phyloP scores from a whole-genome alignment of 1,284 basidiomycete genomes.

The Peniophora sp. region DNA sequence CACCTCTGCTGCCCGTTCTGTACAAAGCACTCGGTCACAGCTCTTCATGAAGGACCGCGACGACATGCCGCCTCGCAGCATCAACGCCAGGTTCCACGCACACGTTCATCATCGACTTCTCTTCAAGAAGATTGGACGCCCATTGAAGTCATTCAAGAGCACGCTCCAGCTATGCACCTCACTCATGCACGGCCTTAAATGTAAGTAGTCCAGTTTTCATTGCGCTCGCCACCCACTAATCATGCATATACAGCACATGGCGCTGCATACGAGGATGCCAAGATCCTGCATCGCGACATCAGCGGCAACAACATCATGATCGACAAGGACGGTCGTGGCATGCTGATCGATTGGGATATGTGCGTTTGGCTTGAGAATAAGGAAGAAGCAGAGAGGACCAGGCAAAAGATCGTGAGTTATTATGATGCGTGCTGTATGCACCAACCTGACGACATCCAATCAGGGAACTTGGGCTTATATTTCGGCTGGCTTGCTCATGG shows the following conservation, averaged over 20 bases:
- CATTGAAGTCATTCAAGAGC: not conserved
- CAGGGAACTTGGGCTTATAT: not conserved
- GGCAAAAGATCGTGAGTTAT: not conserved
- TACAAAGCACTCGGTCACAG: not conserved
- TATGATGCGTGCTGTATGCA: not conserved
- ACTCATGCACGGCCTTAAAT: not conserved
- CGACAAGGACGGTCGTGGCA: not conserved
- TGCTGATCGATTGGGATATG: conserved; percentile 1
- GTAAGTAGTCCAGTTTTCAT: not conserved
- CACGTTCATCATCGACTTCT: not conserved
- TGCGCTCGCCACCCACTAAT: not conserved
- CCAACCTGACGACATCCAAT: not conserved
- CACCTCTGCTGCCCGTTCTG: not conserved
- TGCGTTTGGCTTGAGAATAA: not conserved
- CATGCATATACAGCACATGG: not conserved
- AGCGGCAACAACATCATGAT: conserved; percentile 1
- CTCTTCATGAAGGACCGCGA: not conserved
- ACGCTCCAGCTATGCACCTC: not conserved
- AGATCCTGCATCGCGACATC: not conserved
- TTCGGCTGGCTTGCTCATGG: not conserved
- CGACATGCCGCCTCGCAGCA: too few species aligned
- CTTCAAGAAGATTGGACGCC: not conserved
- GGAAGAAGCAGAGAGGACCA: not conserved
- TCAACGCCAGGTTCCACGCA: not conserved
- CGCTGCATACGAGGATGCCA: not conserved